Conservation (phyloP, 306 rosid genomes). For the Psophocarpus tetragonolobus region DNA sequence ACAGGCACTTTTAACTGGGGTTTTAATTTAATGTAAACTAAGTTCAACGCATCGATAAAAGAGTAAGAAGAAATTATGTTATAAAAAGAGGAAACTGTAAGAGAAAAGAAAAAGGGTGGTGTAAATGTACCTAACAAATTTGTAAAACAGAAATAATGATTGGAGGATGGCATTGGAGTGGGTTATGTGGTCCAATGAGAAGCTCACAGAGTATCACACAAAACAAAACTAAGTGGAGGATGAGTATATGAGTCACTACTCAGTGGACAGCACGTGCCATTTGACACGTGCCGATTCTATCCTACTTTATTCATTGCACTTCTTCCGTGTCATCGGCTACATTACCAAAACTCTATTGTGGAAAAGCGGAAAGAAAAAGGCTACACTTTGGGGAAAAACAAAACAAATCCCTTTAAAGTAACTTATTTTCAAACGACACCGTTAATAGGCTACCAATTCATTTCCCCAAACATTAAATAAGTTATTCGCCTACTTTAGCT, state of each 20-base stretch:
- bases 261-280: slow-evolving; percentile 37
- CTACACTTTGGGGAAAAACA: neutral
- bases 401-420: neutral
- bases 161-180: slow-evolving; percentile 30
- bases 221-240: slow-evolving; percentile 35
- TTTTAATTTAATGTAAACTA: no score
- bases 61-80: no score
- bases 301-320: neutral
- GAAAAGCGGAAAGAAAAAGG: neutral
- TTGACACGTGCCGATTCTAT: slow-evolving; percentile 20
- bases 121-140: slow-evolving; percentile 35
- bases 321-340: neutral
- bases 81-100: no score
- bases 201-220: slow-evolving; percentile 21
- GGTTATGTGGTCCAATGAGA: slow-evolving; percentile 40
- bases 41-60: no score
- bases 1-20: no score
- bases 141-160: neutral
- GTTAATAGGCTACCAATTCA: neutral
- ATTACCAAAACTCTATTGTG: neutral
- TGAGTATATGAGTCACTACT: neutral
- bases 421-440: neutral
- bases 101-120: neutral
- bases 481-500: no score
- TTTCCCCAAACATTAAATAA: no score